Percentiles rank a stretch among this genome's conserved stretches.
These are phyloP conservation scores for Plasmopara muralis DNA, from an alignment of 352 stramenopile species.

Conservation along the genomic window DNA sequence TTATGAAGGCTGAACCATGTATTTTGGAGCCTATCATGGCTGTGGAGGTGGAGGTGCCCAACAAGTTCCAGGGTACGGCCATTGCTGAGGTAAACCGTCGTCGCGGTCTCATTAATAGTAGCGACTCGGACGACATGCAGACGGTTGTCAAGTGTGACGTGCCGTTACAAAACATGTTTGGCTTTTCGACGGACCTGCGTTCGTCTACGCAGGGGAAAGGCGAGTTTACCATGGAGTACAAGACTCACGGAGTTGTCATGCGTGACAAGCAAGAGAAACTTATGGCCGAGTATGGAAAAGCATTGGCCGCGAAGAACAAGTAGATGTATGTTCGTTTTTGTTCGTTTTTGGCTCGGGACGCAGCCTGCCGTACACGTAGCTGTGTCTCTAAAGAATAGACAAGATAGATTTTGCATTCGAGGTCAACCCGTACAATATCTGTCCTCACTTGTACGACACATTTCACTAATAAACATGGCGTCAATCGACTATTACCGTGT, in stretches of 20 bases:
- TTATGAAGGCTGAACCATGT: slow-evolving; percentile 88
- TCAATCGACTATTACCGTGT: slow-evolving; percentile 74
- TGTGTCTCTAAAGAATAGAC: slow-evolving; percentile 17
- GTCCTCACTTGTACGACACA: no score
- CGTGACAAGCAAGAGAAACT: slow-evolving; percentile 93
- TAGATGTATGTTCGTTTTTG: slow-evolving; percentile 13
- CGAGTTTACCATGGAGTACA: slow-evolving; percentile 99
- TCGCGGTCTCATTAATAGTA: slow-evolving; percentile 94
- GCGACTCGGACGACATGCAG: slow-evolving; percentile 92
- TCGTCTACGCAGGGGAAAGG: slow-evolving; percentile 96
- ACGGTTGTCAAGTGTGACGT: slow-evolving; percentile 92
- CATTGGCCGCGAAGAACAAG: slow-evolving; percentile 76
- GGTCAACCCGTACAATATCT: no score
- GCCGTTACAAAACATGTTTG: slow-evolving; percentile 98
- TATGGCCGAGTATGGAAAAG: slow-evolving; percentile 90
- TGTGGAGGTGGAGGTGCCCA: slow-evolving; percentile 90
- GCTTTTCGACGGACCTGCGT: slow-evolving; percentile 96
- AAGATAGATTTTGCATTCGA: slow-evolving; percentile 8
- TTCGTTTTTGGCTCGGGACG: slow-evolving; percentile 5
- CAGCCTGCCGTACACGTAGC: slow-evolving; percentile 4
- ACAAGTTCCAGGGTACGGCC: slow-evolving; percentile 94
- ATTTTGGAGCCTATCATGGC: slow-evolving; percentile 97
- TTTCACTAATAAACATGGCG: slow-evolving; percentile 8
- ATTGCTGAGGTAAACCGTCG: slow-evolving; percentile 92
- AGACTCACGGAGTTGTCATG: slow-evolving; percentile 91